A percentile compares a stretch with the other conserved stretches of the same genome.
Conservation (phyloP, 169 alveolate species). For the Plasmodium gallinaceum region DNA sequence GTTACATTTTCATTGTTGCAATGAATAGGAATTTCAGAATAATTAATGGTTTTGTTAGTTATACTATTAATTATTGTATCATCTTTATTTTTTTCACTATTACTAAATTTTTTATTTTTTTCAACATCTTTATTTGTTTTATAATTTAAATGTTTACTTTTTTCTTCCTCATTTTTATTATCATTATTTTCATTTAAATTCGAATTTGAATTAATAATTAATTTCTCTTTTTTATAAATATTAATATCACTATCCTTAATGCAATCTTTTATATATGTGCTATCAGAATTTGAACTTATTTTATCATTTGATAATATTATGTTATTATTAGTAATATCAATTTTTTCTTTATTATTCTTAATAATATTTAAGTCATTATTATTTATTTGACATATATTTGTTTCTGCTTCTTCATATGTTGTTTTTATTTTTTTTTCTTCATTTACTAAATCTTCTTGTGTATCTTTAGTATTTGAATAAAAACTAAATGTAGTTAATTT, state of each 20-base stretch:
- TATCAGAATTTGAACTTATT: not conserved
- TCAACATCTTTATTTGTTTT: not conserved
- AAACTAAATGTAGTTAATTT: not conserved
- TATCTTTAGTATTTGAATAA: not conserved
- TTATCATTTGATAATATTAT: not conserved
- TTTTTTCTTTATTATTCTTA: not conserved
- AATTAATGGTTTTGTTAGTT: too few relatives aligned
- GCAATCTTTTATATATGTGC: too few relatives aligned
- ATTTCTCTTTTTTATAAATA: too few relatives aligned
- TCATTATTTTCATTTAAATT: not conserved
- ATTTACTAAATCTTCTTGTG: not conserved
- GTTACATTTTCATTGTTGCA: not conserved
- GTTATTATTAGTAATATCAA: not conserved
- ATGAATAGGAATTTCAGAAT: not conserved
- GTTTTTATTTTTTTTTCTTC: not conserved
- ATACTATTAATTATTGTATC: not conserved
- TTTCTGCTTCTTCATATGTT: too few relatives aligned
- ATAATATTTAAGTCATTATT: not conserved
- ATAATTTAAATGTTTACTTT: not conserved
- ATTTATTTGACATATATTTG: too few relatives aligned
- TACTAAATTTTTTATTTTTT: not conserved
- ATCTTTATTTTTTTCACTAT: constrained; percentile 3
- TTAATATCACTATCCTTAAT: too few relatives aligned
- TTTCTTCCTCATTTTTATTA: not conserved
- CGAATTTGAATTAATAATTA: too few relatives aligned